These are phyloP conservation scores for Candida morakotiae DNA, from an alignment of 805 yeast species.

Conservation along the genomic window DNA sequence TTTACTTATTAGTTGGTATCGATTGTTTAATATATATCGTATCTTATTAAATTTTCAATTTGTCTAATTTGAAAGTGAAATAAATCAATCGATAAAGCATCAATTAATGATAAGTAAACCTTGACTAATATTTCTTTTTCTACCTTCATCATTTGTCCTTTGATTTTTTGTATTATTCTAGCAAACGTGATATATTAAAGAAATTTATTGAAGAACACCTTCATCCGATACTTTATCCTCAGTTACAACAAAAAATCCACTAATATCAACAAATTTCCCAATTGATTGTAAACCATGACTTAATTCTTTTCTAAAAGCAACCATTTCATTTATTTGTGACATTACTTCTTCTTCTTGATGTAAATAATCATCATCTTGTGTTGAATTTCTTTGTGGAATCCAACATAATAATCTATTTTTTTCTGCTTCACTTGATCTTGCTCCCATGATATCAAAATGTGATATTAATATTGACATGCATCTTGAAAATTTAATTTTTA, in stretches of 20 bases:
- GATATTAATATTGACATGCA: slow-evolving; percentile 91
- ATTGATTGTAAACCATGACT: slow-evolving; percentile 46
- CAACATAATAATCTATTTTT: slow-evolving; percentile 51
- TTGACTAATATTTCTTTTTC: too few species aligned
- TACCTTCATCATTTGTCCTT: slow-evolving; percentile 93
- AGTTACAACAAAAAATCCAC: slow-evolving; percentile 83
- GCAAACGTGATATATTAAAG: slow-evolving; percentile 84
- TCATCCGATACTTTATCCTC: slow-evolving; percentile 97
- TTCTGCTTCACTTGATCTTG: slow-evolving; percentile 74
- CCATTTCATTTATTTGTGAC: slow-evolving; percentile 62
- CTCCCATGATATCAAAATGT: slow-evolving; percentile 98
- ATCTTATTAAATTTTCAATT: slow-evolving; percentile 87
- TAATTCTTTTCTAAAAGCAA: slow-evolving; percentile 45
- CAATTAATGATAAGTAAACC: too few species aligned
- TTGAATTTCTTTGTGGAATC: slow-evolving; percentile 43
- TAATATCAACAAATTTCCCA: slow-evolving; percentile 87
- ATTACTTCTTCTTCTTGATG: slow-evolving; percentile 58
- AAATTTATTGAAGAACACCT: slow-evolving; percentile 84
- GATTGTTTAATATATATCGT: too few species aligned
- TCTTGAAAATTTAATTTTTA: slow-evolving; percentile 83
- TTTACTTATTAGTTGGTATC: too few species aligned
- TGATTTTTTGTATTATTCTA: slow-evolving; percentile 80
- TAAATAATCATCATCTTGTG: slow-evolving; percentile 33
- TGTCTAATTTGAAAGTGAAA: slow-evolving; percentile 93
- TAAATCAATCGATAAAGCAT: too few species aligned